phyloP scores from a whole-genome alignment of 2,329 filamentous ascomycete genomes.

The Lanzia echinophila region DNA sequence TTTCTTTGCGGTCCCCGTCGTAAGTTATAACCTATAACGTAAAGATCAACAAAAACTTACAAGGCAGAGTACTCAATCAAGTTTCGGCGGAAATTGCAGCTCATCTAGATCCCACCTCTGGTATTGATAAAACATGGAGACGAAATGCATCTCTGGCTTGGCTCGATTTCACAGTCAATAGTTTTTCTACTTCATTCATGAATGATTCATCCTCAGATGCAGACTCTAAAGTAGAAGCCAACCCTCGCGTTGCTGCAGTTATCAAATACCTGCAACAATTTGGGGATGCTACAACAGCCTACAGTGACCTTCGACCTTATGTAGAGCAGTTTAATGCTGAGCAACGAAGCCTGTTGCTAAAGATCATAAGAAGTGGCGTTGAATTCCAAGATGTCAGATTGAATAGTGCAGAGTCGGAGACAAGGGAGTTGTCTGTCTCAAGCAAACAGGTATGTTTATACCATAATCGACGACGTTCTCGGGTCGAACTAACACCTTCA shows the following conservation, averaged over 20 bases:
- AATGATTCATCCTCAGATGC: background rate
- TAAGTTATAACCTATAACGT: constrained; percentile 16
- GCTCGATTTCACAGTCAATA: constrained; percentile 22
- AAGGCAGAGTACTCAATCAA: background rate
- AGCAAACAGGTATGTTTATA: constrained; percentile 5
- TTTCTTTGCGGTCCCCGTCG: constrained; percentile 18
- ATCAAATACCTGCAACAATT: constrained; percentile 26
- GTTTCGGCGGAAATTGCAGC: constrained; percentile 25
- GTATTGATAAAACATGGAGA: constrained; percentile 30
- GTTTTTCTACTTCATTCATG: constrained; percentile 3
- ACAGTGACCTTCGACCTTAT: constrained; percentile 26
- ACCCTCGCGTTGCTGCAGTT: constrained; percentile 14
- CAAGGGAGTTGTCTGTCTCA: background rate
- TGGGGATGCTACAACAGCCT: constrained; percentile 27
- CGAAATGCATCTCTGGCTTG: constrained; percentile 30
- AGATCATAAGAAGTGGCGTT: constrained; percentile 8
- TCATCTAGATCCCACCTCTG: constrained; percentile 25
- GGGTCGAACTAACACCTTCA: background rate
- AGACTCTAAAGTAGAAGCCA: constrained; percentile 1
- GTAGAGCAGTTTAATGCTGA: constrained; percentile 18
- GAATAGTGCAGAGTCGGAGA: background rate
- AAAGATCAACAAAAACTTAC: background rate
- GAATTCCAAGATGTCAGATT: background rate
- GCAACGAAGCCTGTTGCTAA: constrained; percentile 17
- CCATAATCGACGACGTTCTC: background rate